Evolutionary conservation across 225 moss, liverwort and hornwort genomes (phyloP).

Genomic region (Straminergon stramineum): DNA sequence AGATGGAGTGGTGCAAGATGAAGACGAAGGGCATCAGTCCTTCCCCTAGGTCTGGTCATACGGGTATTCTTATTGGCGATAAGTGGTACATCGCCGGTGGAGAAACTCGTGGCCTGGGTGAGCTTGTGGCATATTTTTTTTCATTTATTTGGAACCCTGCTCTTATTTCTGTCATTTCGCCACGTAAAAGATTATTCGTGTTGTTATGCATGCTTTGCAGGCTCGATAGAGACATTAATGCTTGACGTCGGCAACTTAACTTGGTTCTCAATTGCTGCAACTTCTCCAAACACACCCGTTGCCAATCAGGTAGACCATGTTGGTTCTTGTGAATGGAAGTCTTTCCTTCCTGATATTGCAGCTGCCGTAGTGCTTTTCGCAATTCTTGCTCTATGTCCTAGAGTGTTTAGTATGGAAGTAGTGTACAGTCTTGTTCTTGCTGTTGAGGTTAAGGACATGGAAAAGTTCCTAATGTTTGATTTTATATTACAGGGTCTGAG

Average conservation of each 20-base stretch:
- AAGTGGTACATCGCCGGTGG: constrained; percentile 88
- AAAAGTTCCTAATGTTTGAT: neutral
- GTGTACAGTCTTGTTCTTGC: neutral
- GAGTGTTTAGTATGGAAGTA: neutral
- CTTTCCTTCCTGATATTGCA: neutral
- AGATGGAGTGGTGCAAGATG: constrained; percentile 92
- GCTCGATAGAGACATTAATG: constrained; percentile 43
- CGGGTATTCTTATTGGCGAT: constrained; percentile 58
- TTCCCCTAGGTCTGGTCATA: constrained; percentile 68
- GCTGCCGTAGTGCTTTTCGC: neutral
- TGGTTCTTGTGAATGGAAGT: neutral
- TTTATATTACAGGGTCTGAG: constrained; percentile 54
- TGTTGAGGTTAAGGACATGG: neutral
- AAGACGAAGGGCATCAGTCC: constrained; percentile 58
- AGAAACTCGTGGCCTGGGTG: constrained; percentile 55
- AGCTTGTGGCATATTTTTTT: neutral
- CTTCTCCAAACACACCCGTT: constrained; percentile 43
- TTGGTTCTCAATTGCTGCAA: constrained; percentile 54
- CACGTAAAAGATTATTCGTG: neutral
- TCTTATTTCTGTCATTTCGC: neutral
- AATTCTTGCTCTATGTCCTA: neutral
- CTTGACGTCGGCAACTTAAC: constrained; percentile 58
- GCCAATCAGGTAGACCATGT: constrained; percentile 50
- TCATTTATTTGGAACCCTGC: neutral
- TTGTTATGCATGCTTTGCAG: constrained; percentile 36